Percentiles rank a stretch among this genome's conserved stretches.
Conservation (phyloP, 257 asterid genomes). For the Osmanthus fragrans region DNA sequence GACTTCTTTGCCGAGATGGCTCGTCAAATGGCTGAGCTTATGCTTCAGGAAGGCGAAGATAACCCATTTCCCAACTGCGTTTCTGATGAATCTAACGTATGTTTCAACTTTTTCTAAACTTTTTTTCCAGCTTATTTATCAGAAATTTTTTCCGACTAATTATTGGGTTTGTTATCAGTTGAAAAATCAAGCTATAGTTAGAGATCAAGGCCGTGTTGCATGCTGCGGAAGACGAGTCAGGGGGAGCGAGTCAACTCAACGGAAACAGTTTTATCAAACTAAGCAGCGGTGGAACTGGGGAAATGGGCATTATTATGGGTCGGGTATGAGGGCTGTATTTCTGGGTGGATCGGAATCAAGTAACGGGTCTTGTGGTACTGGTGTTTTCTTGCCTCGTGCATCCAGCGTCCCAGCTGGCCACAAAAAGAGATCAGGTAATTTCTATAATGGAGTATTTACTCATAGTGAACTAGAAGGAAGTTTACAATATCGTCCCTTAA, state of each 20-base stretch:
- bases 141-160: constrained; percentile 23
- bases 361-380: constrained; percentile 61
- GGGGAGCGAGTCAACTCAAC: constrained; percentile 40
- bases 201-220: constrained; percentile 17
- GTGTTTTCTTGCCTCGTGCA: constrained; percentile 71
- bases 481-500: background rate
- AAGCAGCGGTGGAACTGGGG: constrained; percentile 39
- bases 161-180: constrained; percentile 24
- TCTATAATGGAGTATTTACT: background rate
- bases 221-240: constrained; percentile 38
- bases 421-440: constrained; percentile 56
- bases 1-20: constrained; percentile 36
- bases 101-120: no score
- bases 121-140: background rate
- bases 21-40: constrained; percentile 83
- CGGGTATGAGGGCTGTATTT: constrained; percentile 80
- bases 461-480: no score
- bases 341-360: constrained; percentile 56
- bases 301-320: constrained; percentile 40
- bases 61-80: background rate
- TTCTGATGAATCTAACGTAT: constrained; percentile 24
- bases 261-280: constrained; percentile 27
- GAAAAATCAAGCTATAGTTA: constrained; percentile 46
- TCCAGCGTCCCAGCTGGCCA: constrained; percentile 29
- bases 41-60: constrained; percentile 58